phyloP scores from a whole-genome alignment of 2,329 filamentous ascomycete species.

The Claviceps cyperi region DNA sequence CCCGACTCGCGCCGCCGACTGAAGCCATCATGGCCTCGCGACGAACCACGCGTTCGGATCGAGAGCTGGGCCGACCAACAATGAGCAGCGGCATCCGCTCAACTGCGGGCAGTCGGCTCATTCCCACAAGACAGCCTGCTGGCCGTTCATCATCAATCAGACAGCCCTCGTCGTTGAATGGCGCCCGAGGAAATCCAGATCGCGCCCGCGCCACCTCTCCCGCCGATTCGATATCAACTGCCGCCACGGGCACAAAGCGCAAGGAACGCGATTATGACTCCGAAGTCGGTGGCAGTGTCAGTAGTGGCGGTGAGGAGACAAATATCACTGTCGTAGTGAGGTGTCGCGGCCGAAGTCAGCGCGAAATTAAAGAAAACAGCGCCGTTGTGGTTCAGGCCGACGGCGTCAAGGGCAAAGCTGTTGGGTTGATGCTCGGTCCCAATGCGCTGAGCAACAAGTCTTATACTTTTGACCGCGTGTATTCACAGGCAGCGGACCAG shows the following conservation, averaged over 20 bases:
- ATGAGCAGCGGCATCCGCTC: conserved; percentile 3
- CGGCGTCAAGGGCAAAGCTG: conserved; percentile 69
- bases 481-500: conserved; percentile 88
- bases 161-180: conserved; percentile 1
- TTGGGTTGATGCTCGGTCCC: conserved; percentile 84
- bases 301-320: conserved; percentile 53
- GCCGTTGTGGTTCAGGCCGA: conserved; percentile 81
- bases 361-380: conserved; percentile 88
- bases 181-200: conserved; percentile 2
- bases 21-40: conserved; percentile 6
- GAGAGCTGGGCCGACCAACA: conserved; percentile 5
- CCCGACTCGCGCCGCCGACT: neutral
- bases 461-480: conserved; percentile 94
- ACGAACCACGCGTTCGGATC: conserved; percentile 7
- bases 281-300: conserved; percentile 22
- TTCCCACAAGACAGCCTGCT: neutral
- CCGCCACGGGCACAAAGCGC: conserved; percentile 54
- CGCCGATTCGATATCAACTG: conserved; percentile 43
- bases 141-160: conserved; percentile 3
- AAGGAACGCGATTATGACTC: conserved; percentile 76
- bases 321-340: conserved; percentile 97
- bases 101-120: conserved; percentile 2
- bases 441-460: conserved; percentile 90
- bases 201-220: conserved; percentile 31
- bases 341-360: conserved; percentile 81